Percentiles rank a stretch among this genome's conserved stretches.
Conservation (phyloP, 805 yeast genomes). For the Vanderwaltozyma yarrowii region DNA sequence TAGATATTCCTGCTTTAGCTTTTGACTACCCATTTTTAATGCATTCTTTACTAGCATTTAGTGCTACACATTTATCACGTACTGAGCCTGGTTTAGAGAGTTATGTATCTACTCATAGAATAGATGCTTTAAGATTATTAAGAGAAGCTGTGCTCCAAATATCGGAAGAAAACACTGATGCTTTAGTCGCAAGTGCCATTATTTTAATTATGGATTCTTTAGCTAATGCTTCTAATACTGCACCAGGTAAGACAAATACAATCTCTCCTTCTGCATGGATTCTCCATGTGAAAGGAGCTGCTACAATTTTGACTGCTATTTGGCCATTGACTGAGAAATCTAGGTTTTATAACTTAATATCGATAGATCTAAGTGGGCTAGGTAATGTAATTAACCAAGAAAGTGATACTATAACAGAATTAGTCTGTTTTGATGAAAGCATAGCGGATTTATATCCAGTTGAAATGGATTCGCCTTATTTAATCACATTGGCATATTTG, state of each 20-base stretch:
- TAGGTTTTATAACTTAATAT: conserved; percentile 56
- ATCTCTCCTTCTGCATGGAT: conserved; percentile 95
- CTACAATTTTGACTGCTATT: conserved; percentile 87
- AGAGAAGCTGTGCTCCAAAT: conserved; percentile 82
- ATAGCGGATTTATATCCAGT: conserved; percentile 83
- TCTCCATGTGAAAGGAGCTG: conserved; percentile 94
- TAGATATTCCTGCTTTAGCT: conserved; percentile 79
- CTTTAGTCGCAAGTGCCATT: conserved; percentile 84
- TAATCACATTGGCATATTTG: conserved; percentile 74
- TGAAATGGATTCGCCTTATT: conserved; percentile 70
- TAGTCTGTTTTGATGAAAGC: conserved; percentile 77
- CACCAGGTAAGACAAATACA: conserved; percentile 21
- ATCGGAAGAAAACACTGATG: conserved; percentile 79
- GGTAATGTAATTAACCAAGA: conserved; percentile 47
- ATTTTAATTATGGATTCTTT: conserved; percentile 85
- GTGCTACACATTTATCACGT: conserved; percentile 83
- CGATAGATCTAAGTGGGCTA: conserved; percentile 83
- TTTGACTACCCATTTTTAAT: conserved; percentile 80
- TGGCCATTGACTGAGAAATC: conserved; percentile 78
- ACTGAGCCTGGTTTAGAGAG: conserved; percentile 68
- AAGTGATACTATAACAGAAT: conserved; percentile 38
- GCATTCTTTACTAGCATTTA: conserved; percentile 85
- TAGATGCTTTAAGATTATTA: conserved; percentile 71
- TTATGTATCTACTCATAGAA: conserved; percentile 75
- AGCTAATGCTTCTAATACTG: conserved; percentile 67